Evolutionary conservation across 1,284 basidiomycete genomes (phyloP).

Genomic region (Ceratobasidium sp.): DNA sequence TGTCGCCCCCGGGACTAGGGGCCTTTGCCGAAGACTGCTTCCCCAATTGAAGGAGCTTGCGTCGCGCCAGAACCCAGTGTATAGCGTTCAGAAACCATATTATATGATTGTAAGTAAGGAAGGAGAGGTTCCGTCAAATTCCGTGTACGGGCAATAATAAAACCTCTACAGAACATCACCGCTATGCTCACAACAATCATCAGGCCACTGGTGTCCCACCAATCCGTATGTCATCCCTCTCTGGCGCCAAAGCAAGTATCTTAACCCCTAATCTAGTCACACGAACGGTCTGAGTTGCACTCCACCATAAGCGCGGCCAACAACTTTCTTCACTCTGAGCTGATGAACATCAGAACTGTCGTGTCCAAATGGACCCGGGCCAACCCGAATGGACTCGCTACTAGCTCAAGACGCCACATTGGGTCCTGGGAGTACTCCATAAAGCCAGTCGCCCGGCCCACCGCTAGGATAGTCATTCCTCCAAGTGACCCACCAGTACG

Average conservation of each 20-base stretch:
- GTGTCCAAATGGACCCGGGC: background rate
- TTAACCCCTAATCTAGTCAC: background rate
- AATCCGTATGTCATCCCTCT: background rate
- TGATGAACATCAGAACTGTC: background rate
- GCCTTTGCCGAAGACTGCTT: background rate
- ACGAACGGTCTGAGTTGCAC: constrained; percentile 1
- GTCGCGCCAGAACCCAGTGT: background rate
- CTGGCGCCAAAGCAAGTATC: background rate
- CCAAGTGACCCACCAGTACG: background rate
- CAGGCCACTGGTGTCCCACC: background rate
- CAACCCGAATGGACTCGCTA: background rate
- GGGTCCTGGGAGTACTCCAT: background rate
- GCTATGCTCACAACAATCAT: constrained; percentile 1
- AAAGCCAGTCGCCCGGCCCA: background rate
- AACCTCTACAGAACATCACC: background rate
- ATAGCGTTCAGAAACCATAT: background rate
- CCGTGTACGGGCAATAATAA: background rate
- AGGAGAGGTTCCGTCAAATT: background rate
- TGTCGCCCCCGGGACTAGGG: background rate
- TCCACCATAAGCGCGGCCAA: background rate
- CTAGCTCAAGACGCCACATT: background rate
- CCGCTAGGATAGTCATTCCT: background rate
- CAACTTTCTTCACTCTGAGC: background rate
- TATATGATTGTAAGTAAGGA: background rate
- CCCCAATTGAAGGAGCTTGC: background rate